Percentiles rank a stretch among this genome's conserved stretches.
Conservation (phyloP, 257 asterid genomes). For the Scutellaria minor region DNA sequence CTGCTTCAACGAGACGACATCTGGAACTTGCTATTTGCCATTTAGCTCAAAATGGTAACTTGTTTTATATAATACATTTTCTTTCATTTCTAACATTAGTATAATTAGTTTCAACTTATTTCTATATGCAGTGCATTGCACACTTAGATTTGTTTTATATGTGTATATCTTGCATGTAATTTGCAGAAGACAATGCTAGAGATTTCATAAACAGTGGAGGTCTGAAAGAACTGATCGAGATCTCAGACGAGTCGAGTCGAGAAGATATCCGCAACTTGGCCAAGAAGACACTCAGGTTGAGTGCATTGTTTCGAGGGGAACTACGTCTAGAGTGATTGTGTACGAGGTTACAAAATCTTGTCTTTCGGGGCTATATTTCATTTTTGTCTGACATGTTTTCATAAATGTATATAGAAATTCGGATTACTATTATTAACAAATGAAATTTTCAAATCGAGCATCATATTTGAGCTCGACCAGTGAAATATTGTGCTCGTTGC, state of each 20-base stretch:
- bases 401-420: conserved; percentile 27
- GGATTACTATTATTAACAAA: background rate
- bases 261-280: conserved; percentile 95
- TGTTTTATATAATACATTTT: background rate
- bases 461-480: background rate
- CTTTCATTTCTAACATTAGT: background rate
- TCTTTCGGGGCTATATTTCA: background rate
- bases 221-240: conserved; percentile 60
- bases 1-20: conserved; percentile 75
- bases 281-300: conserved; percentile 67
- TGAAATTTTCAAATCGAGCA: background rate
- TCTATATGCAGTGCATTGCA: background rate
- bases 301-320: conserved; percentile 55
- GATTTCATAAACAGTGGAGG: conserved; percentile 73
- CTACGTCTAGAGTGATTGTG: conserved; percentile 37
- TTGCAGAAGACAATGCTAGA: conserved; percentile 72
- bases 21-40: conserved; percentile 92
- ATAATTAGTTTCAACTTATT: background rate
- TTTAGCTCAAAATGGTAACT: conserved; percentile 89
- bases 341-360: background rate
- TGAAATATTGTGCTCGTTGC: background rate
- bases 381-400: background rate
- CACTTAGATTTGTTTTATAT: background rate
- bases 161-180: background rate
- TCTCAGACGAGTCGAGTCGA: conserved; percentile 70